Conservation (phyloP, 345 rosid species). For the Eucalyptus leucophloia region DNA sequence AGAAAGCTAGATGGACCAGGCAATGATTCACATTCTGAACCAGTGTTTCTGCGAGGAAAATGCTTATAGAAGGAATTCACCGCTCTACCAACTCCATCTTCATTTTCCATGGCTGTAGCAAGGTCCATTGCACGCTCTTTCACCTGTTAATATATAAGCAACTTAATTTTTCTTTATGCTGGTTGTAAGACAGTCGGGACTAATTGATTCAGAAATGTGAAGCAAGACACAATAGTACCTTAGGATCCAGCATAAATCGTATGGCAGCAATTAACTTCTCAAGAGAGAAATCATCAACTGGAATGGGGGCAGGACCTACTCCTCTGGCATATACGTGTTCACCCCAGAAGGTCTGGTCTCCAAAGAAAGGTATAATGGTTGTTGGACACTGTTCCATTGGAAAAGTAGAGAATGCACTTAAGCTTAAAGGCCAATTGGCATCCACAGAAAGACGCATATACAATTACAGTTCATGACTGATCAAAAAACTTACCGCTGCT, state of each 20-base stretch:
- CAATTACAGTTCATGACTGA: not conserved
- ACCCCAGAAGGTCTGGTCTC: conserved; percentile 61
- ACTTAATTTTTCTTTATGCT: not conserved
- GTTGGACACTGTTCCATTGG: conserved; percentile 30
- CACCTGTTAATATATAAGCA: conserved; percentile 7
- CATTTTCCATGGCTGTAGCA: conserved; percentile 26
- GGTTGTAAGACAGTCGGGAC: not conserved
- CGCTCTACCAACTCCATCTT: conserved; percentile 41
- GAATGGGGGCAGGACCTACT: conserved; percentile 45
- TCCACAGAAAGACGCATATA: not conserved
- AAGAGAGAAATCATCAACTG: conserved; percentile 31
- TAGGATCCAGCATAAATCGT: conserved; percentile 26
- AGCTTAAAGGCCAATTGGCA: not conserved
- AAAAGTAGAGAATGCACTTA: not conserved
- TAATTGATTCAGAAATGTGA: not conserved
- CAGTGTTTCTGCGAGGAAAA: conserved; percentile 1
- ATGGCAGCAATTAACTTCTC: conserved; percentile 38
- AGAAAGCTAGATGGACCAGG: not conserved
- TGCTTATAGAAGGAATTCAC: conserved; percentile 50
- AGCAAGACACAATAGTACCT: conserved; percentile 2
- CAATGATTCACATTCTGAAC: not conserved
- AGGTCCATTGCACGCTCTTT: conserved; percentile 17
- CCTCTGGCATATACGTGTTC: conserved; percentile 38
- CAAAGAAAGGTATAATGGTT: conserved; percentile 48
- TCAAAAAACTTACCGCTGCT: conserved; percentile 31